Evolutionary conservation across 805 yeast species (phyloP).

Genomic region (Danielozyma ontarioensis): DNA sequence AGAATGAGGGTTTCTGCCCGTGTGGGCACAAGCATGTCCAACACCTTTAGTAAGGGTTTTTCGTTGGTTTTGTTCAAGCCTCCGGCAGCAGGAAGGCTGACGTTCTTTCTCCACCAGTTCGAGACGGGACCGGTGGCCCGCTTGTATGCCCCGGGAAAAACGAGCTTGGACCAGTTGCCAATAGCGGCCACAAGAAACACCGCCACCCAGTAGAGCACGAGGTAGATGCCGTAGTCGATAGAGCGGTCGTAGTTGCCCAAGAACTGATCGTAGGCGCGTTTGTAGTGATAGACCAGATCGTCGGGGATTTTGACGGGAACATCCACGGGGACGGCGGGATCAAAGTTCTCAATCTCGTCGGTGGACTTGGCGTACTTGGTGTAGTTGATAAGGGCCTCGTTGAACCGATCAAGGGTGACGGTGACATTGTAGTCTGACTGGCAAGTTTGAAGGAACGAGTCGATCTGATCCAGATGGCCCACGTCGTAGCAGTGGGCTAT

Average conservation of each 20-base stretch:
- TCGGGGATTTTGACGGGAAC: conserved; percentile 24
- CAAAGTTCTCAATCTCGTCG: conserved; percentile 4
- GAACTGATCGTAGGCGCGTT: conserved; percentile 29
- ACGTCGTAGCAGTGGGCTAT: conserved; percentile 29
- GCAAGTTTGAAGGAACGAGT: conserved; percentile 22
- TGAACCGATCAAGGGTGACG: conserved; percentile 17
- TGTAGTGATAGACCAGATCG: conserved; percentile 11
- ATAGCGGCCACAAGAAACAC: conserved; percentile 39
- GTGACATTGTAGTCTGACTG: conserved; percentile 11
- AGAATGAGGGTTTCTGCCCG: conserved; percentile 24
- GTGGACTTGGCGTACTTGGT: conserved; percentile 9
- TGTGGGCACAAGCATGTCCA: conserved; percentile 23
- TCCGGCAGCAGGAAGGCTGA: conserved; percentile 13
- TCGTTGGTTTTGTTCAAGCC: conserved; percentile 6
- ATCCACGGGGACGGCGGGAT: conserved; percentile 7
- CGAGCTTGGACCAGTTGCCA: conserved; percentile 33
- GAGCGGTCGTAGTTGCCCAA: conserved; percentile 41
- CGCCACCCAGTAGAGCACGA: conserved; percentile 45
- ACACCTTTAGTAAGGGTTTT: conserved; percentile 4
- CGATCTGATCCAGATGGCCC: conserved; percentile 19
- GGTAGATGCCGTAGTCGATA: conserved; percentile 37
- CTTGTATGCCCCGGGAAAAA: conserved; percentile 33
- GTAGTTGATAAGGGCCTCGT: conserved; percentile 15
- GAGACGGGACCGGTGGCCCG: conserved; percentile 22
- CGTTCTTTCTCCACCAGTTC: conserved; percentile 16